Conservation (phyloP, 2,329 filamentous ascomycete genomes). For the Colletotrichum spaethianum region DNA sequence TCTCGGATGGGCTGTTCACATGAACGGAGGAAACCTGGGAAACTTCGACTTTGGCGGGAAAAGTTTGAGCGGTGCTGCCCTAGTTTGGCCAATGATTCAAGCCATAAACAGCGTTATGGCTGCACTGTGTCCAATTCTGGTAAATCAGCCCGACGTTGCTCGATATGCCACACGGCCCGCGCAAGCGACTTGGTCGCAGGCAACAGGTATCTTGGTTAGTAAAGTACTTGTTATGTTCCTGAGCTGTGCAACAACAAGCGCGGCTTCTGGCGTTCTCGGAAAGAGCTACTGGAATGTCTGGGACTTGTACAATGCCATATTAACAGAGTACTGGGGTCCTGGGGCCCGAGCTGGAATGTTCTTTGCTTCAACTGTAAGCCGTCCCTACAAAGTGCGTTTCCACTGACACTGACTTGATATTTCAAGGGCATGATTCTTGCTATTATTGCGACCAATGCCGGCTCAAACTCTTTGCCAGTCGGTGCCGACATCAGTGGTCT, state of each 20-base stretch:
- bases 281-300: constrained; percentile 60
- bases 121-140: constrained; percentile 50
- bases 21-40: constrained; percentile 54
- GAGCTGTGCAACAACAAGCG: constrained; percentile 55
- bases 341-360: constrained; percentile 56
- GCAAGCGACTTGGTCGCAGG: constrained; percentile 49
- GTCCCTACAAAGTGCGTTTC: background rate
- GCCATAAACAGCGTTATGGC: constrained; percentile 59
- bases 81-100: constrained; percentile 55
- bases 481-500: constrained; percentile 50
- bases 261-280: constrained; percentile 50
- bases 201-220: constrained; percentile 53
- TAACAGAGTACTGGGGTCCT: constrained; percentile 55
- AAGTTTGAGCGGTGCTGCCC: constrained; percentile 42
- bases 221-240: constrained; percentile 57
- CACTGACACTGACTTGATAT: background rate
- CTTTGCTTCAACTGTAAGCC: constrained; percentile 49
- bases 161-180: constrained; percentile 50
- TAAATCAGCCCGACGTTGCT: constrained; percentile 59
- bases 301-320: constrained; percentile 57
- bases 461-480: constrained; percentile 50
- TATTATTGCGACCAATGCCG: constrained; percentile 44
- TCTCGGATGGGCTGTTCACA: constrained; percentile 68
- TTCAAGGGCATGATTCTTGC: constrained; percentile 41
- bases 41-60: constrained; percentile 39